These are phyloP conservation scores for Coleophoma crateriformis DNA, from an alignment of 2,329 filamentous ascomycete genomes.

Conservation along the genomic window DNA sequence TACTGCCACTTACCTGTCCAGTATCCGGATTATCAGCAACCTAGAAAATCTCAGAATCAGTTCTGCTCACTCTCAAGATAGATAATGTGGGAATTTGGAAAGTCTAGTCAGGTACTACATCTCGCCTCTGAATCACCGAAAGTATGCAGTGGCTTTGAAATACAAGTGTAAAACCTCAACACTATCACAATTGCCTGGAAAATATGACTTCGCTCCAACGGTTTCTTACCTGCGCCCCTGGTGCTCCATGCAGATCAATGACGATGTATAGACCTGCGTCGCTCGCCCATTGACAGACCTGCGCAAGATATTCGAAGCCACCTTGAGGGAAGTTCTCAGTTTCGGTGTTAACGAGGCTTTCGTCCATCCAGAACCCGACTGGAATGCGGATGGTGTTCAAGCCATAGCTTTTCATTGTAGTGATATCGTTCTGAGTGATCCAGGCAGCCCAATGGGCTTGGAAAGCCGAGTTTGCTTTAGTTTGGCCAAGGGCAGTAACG, in stretches of 20 bases:
- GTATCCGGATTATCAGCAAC: conserved; percentile 32
- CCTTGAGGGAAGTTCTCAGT: conserved; percentile 42
- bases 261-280: conserved; percentile 42
- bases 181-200: no score
- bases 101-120: no score
- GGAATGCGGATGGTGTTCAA: conserved; percentile 44
- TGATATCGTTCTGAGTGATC: conserved; percentile 39
- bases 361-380: conserved; percentile 44
- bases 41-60: no score
- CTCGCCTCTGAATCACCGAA: no score
- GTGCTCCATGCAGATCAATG: conserved; percentile 42
- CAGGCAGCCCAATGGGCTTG: conserved; percentile 40
- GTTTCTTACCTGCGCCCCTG: conserved; percentile 33
- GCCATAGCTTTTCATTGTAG: conserved; percentile 35
- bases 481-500: conserved; percentile 37
- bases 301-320: conserved; percentile 35
- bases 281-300: conserved; percentile 36
- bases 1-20: conserved; percentile 19
- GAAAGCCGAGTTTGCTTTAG: conserved; percentile 35
- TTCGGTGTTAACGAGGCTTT: conserved; percentile 35
- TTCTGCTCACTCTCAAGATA: no score
- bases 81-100: no score
- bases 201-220: no score
- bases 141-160: no score
- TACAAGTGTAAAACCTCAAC: no score